Evolutionary conservation across 2,329 filamentous ascomycete genomes (phyloP).

Genomic region (Clonostachys chloroleuca): DNA sequence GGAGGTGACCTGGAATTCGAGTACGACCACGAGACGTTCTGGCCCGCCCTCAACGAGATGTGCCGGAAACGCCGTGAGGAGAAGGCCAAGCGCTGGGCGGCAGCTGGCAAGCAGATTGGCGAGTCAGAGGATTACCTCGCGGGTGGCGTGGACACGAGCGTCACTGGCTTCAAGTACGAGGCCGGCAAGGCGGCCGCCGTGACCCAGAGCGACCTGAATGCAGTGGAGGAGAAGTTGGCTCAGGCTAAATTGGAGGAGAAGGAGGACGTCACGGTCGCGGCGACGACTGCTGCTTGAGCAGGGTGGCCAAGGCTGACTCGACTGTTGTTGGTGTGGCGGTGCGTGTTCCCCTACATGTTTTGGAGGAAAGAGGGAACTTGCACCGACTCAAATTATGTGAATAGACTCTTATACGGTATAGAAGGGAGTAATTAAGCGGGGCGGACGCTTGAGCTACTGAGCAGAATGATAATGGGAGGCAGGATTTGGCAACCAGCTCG

Average conservation of each 20-base stretch:
- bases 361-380: not conserved
- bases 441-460: not conserved
- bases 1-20: slow-evolving; percentile 82
- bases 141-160: slow-evolving; percentile 42
- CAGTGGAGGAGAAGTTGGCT: slow-evolving; percentile 16
- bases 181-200: slow-evolving; percentile 1
- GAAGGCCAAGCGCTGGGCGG: slow-evolving; percentile 68
- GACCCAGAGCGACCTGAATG: not conserved
- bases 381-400: not conserved
- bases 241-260: slow-evolving; percentile 11
- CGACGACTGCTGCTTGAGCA: not conserved
- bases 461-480: not conserved
- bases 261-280: slow-evolving; percentile 3
- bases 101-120: slow-evolving; percentile 75
- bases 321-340: too few relatives aligned
- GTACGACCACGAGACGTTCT: slow-evolving; percentile 86
- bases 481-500: too few relatives aligned
- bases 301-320: too few relatives aligned
- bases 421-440: not conserved
- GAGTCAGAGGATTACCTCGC: slow-evolving; percentile 86
- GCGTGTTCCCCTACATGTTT: not conserved
- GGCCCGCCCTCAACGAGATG: slow-evolving; percentile 76
- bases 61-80: slow-evolving; percentile 61
- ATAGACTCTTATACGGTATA: too few relatives aligned
- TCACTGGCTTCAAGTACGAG: slow-evolving; percentile 22